A percentile compares a stretch with the other conserved stretches of the same genome.
phyloP scores from a whole-genome alignment of 441 rosid species.

The Aquilaria agallochum region DNA sequence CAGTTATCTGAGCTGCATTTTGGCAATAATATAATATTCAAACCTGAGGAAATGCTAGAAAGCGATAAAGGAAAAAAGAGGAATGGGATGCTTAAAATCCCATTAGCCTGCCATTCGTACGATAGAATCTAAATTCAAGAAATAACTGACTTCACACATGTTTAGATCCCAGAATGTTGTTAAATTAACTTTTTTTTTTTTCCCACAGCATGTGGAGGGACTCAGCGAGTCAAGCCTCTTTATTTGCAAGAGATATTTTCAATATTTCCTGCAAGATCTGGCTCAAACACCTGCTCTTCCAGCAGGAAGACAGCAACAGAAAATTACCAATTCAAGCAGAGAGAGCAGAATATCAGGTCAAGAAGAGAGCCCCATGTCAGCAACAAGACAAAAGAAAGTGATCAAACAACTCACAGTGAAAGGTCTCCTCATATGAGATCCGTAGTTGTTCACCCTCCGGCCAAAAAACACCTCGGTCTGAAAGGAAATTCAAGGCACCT shows the following conservation, averaged over 20 bases:
- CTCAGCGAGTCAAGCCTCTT: conserved; percentile 14
- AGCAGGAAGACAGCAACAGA: conserved; percentile 8
- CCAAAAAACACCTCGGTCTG: conserved; percentile 16
- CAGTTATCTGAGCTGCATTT: conserved; percentile 29
- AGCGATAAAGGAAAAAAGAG: conserved; percentile 5
- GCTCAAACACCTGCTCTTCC: conserved; percentile 8
- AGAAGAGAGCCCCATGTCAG: conserved; percentile 4
- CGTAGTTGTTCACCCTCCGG: conserved; percentile 30
- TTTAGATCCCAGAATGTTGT: conserved; percentile 24
- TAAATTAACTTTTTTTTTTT: neutral
- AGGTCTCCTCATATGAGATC: conserved; percentile 87
- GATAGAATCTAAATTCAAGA: neutral
- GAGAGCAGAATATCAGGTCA: conserved; percentile 5
- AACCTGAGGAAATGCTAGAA: conserved; percentile 14
- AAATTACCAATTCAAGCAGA: conserved; percentile 10
- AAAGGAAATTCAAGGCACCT: conserved; percentile 5
- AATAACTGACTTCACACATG: conserved; percentile 3
- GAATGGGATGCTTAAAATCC: neutral
- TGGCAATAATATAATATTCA: conserved; percentile 9
- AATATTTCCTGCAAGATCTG: conserved; percentile 18
- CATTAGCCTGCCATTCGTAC: conserved; percentile 5
- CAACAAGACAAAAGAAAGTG: conserved; percentile 5
- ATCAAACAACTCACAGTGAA: conserved; percentile 55
- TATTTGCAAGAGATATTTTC: conserved; percentile 4
- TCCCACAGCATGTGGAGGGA: neutral